A percentile compares a stretch with the other conserved stretches of the same genome.
Evolutionary conservation across 1,284 basidiomycete genomes (phyloP).

Genomic region (Leccinum angustisporum): DNA sequence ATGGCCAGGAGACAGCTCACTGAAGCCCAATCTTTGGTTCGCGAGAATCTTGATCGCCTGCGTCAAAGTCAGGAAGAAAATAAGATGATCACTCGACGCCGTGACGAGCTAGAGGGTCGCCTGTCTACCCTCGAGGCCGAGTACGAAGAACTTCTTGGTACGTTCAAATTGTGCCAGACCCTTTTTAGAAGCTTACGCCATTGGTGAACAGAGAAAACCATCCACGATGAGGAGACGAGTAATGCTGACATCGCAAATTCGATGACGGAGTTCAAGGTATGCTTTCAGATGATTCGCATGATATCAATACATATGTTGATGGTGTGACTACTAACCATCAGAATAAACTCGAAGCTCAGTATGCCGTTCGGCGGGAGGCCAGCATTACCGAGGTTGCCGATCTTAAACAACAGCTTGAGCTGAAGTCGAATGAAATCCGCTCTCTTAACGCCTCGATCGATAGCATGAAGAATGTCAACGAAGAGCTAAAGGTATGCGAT

Average conservation of each 20-base stretch:
- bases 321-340: constrained; percentile 35
- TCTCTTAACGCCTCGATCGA: constrained; percentile 87
- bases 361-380: constrained; percentile 88
- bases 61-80: constrained; percentile 91
- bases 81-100: constrained; percentile 79
- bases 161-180: constrained; percentile 25
- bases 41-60: constrained; percentile 89
- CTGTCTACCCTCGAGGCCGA: constrained; percentile 84
- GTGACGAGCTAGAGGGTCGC: constrained; percentile 86
- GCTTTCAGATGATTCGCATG: constrained; percentile 20
- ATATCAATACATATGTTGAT: constrained; percentile 9
- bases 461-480: constrained; percentile 93
- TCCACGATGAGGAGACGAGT: constrained; percentile 78
- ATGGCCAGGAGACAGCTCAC: constrained; percentile 83
- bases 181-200: constrained; percentile 10
- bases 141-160: constrained; percentile 94
- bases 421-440: constrained; percentile 84
- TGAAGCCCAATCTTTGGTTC: constrained; percentile 83
- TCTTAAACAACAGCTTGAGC: constrained; percentile 89
- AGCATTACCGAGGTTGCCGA: constrained; percentile 86
- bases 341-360: constrained; percentile 94
- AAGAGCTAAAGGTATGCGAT: constrained; percentile 85
- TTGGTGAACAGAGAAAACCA: constrained; percentile 70
- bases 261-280: constrained; percentile 88
- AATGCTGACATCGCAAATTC: constrained; percentile 80